A percentile compares a stretch with the other conserved stretches of the same genome.
Evolutionary conservation across 148 eudicot genomes (phyloP).

Genomic region (Drosera capensis): DNA sequence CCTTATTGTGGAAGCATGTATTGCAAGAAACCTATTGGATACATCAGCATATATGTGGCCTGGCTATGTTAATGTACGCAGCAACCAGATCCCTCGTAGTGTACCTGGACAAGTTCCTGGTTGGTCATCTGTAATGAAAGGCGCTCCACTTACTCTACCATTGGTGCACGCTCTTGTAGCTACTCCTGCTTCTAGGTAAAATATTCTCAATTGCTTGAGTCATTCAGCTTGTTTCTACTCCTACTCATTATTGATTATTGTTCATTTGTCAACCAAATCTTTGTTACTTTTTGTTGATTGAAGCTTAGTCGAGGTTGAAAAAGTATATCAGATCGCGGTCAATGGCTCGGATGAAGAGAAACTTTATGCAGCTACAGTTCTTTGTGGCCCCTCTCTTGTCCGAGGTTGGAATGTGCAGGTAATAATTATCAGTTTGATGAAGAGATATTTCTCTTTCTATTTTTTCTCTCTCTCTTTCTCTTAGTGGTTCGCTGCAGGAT

Average conservation of each 20-base stretch:
- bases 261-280: slow-evolving; percentile 26
- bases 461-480: slow-evolving; percentile 1
- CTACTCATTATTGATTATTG: not conserved
- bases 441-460: not conserved
- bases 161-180: slow-evolving; percentile 53
- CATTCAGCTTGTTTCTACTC: not conserved
- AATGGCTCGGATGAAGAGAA: slow-evolving; percentile 79
- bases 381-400: slow-evolving; percentile 79
- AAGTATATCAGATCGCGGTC: slow-evolving; percentile 64
- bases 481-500: not conserved
- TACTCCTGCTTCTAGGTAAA: slow-evolving; percentile 91
- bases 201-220: not conserved
- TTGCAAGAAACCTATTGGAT: slow-evolving; percentile 76
- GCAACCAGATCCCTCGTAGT: slow-evolving; percentile 67
- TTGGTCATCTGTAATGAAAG: slow-evolving; percentile 81
- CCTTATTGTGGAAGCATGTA: slow-evolving; percentile 87
- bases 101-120: slow-evolving; percentile 60
- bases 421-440: slow-evolving; percentile 3
- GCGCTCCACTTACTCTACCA: slow-evolving; percentile 64
- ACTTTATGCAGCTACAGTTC: slow-evolving; percentile 60
- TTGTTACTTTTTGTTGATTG: slow-evolving; percentile 31
- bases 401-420: slow-evolving; percentile 99
- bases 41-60: slow-evolving; percentile 84
- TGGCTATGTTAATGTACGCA: slow-evolving; percentile 75
- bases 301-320: slow-evolving; percentile 96